Evolutionary conservation across 495 filamentous ascomycete genomes (phyloP).

Genomic region (Podospora anserina): DNA sequence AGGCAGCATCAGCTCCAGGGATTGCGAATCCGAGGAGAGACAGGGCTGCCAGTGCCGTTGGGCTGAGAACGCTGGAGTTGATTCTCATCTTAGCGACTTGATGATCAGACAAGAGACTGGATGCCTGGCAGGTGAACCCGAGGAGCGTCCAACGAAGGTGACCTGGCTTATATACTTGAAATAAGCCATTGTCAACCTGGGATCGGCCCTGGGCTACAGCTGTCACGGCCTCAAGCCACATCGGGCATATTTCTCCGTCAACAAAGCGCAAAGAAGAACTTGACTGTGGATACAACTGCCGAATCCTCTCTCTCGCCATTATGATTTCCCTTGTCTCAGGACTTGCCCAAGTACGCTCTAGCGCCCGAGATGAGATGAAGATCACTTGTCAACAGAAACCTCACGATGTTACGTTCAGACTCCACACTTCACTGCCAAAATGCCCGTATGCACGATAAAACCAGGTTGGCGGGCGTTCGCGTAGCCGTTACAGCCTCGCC

Average conservation of each 20-base stretch:
- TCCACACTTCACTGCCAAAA: background rate
- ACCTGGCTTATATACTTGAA: background rate
- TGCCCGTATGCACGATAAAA: background rate
- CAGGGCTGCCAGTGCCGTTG: background rate
- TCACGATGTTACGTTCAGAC: background rate
- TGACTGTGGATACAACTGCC: background rate
- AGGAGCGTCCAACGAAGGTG: background rate
- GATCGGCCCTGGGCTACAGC: background rate
- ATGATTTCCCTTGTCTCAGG: background rate
- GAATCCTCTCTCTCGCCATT: background rate
- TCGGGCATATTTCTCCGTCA: background rate
- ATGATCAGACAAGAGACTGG: background rate
- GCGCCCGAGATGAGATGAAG: background rate
- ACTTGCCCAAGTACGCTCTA: background rate
- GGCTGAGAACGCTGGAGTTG: background rate
- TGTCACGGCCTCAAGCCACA: background rate
- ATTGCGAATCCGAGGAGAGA: background rate
- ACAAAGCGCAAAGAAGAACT: background rate
- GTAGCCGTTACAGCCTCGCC: background rate
- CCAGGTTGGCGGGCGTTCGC: background rate
- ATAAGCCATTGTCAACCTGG: background rate
- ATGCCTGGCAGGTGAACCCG: background rate
- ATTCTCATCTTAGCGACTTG: background rate
- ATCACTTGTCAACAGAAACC: background rate
- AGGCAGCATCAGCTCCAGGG: slow-evolving; percentile 19